Evolutionary conservation across 768 basidiomycete species (phyloP).

Genomic region (Calocybe gangraenosa): DNA sequence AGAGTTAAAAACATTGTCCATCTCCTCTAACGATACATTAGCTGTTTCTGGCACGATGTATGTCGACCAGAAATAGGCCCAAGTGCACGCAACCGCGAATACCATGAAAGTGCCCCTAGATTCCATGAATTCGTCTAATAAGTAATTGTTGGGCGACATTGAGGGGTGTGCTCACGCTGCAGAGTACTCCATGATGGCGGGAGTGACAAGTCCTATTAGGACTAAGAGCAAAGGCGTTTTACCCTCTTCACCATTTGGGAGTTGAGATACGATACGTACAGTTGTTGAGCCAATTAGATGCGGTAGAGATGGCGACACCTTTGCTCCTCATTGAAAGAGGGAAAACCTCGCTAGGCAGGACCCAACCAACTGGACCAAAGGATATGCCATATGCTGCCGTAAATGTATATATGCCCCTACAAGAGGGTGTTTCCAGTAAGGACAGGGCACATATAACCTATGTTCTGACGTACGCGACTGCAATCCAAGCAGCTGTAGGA

Average conservation of each 20-base stretch:
- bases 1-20: conserved; percentile 64
- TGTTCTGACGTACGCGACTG: conserved; percentile 51
- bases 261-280: conserved; percentile 35
- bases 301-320: conserved; percentile 80
- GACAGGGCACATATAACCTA: neutral
- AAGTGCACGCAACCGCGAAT: conserved; percentile 60
- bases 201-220: conserved; percentile 71
- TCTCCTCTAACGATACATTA: conserved; percentile 70
- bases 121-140: neutral
- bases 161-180: conserved; percentile 35
- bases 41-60: conserved; percentile 73
- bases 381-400: conserved; percentile 75
- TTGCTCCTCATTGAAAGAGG: conserved; percentile 74
- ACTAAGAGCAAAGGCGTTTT: conserved; percentile 34
- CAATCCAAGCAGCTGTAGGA: conserved; percentile 56
- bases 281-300: conserved; percentile 85
- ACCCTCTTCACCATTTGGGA: neutral
- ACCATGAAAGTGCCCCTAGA: conserved; percentile 67
- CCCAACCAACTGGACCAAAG: conserved; percentile 80
- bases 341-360: conserved; percentile 81
- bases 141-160: too few species aligned
- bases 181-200: conserved; percentile 57
- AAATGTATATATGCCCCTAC: conserved; percentile 66
- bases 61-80: conserved; percentile 70
- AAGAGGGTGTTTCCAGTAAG: neutral